Percentiles rank a stretch among this genome's conserved stretches.
Conservation (phyloP, 805 yeast genomes). For the Isabelozyma heimii region DNA sequence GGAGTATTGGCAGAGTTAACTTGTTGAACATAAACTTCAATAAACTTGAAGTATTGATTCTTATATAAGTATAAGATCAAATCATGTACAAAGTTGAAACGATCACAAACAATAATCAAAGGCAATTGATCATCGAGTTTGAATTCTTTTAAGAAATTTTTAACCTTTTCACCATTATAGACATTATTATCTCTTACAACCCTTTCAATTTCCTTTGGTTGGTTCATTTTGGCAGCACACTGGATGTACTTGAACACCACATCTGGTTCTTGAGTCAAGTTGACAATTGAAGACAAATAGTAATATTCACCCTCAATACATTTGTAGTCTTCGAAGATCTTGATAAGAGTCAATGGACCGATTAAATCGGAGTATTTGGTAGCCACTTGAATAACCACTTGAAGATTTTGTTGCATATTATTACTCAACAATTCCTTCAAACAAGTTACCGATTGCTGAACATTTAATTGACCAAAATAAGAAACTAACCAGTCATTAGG, state of each 20-base stretch:
- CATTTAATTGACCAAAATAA: conserved; percentile 90
- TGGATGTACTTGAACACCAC: conserved; percentile 96
- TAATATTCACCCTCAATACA: conserved; percentile 92
- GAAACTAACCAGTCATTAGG: conserved; percentile 92
- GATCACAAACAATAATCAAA: conserved; percentile 92
- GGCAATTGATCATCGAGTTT: conserved; percentile 94
- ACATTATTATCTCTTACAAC: conserved; percentile 91
- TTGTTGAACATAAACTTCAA: conserved; percentile 96
- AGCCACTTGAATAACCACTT: conserved; percentile 92
- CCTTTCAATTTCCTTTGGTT: conserved; percentile 91
- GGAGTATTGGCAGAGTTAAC: conserved; percentile 96
- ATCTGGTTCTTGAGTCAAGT: conserved; percentile 88
- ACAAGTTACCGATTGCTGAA: conserved; percentile 87
- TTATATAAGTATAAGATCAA: conserved; percentile 90
- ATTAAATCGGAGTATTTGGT: conserved; percentile 93
- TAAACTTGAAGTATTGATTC: conserved; percentile 92
- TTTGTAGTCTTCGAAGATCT: conserved; percentile 89
- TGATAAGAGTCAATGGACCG: conserved; percentile 81
- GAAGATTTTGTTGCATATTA: conserved; percentile 83
- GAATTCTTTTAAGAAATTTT: conserved; percentile 94
- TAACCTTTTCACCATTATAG: conserved; percentile 95
- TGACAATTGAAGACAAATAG: conserved; percentile 89
- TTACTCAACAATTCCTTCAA: conserved; percentile 78
- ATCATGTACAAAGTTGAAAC: conserved; percentile 88
- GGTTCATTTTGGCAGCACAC: conserved; percentile 88